Percentiles rank a stretch among this genome's conserved stretches.
phyloP scores from a whole-genome alignment of 2,329 filamentous ascomycete genomes.

The Ophiostoma angusticollis region DNA sequence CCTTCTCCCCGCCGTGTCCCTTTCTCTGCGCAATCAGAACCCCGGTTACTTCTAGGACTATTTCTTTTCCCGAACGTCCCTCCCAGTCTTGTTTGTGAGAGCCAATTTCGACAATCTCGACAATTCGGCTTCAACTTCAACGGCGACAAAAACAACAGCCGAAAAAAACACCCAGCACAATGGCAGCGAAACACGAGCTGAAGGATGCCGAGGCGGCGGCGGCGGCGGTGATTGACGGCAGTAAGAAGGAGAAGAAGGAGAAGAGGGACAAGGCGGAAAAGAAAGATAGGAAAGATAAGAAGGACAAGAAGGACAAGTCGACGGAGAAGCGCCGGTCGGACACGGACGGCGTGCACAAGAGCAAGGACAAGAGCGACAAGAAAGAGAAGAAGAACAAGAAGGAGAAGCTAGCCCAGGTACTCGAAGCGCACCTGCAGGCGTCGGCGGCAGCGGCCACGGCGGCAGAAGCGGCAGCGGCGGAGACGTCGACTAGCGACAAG shows the following conservation, averaged over 20 bases:
- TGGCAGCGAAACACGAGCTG: conserved; percentile 12
- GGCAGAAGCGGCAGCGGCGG: conserved; percentile 15
- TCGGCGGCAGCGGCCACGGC: conserved; percentile 35
- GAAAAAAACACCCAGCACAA: conserved; percentile 1
- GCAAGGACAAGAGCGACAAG: conserved; percentile 44
- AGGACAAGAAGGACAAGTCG: conserved; percentile 45
- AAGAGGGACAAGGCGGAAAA: conserved; percentile 12
- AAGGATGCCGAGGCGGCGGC: conserved; percentile 14
- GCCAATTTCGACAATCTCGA: too few relatives aligned
- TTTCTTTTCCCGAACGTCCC: too few relatives aligned
- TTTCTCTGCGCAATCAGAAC: too few relatives aligned
- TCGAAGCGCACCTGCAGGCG: conserved; percentile 53
- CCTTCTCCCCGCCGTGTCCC: too few relatives aligned
- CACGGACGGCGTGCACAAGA: conserved; percentile 38
- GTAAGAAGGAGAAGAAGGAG: not conserved
- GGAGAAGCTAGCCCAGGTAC: conserved; percentile 53
- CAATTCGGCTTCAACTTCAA: not conserved
- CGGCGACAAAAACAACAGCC: not conserved
- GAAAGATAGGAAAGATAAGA: conserved; percentile 15
- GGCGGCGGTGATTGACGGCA: not conserved
- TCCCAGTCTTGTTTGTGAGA: not conserved
- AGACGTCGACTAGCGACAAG: conserved; percentile 28
- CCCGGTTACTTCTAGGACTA: too few relatives aligned
- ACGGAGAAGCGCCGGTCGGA: conserved; percentile 43
- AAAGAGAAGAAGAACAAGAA: conserved; percentile 61